Percentiles rank a stretch among this genome's conserved stretches.
These are phyloP conservation scores for Coriolopsis trogii DNA, from an alignment of 1,284 basidiomycete species.

Conservation along the genomic window DNA sequence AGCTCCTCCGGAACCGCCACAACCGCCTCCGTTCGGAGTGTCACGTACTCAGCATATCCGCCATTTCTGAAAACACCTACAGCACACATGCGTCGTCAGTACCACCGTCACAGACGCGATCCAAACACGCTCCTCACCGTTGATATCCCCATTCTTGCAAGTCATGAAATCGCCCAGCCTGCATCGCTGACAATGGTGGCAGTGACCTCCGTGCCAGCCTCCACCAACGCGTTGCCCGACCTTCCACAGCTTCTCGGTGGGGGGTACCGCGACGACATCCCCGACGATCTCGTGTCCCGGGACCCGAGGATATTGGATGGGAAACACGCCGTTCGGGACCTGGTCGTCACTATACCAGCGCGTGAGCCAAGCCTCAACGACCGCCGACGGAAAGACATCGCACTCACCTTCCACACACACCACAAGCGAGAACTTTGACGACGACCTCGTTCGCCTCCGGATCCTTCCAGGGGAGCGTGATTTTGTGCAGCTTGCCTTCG, in stretches of 20 bases:
- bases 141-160: slow-evolving; percentile 21
- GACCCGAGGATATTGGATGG: slow-evolving; percentile 22
- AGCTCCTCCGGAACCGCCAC: slow-evolving; percentile 74
- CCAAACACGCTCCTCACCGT: too few species aligned
- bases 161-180: slow-evolving; percentile 25
- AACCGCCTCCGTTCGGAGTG: slow-evolving; percentile 41
- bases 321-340: slow-evolving; percentile 13
- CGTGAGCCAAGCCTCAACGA: too few species aligned
- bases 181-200: slow-evolving; percentile 28
- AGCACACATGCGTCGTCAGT: background rate
- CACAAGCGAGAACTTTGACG: slow-evolving; percentile 32
- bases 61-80: slow-evolving; percentile 24
- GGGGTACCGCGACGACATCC: slow-evolving; percentile 27
- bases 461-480: slow-evolving; percentile 28
- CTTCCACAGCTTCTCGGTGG: slow-evolving; percentile 27
- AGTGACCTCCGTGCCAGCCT: slow-evolving; percentile 34
- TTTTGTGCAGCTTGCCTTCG: slow-evolving; percentile 18
- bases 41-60: slow-evolving; percentile 25
- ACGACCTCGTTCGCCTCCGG: slow-evolving; percentile 25
- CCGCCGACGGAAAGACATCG: too few species aligned
- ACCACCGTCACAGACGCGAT: background rate
- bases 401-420: slow-evolving; percentile 32
- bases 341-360: slow-evolving; percentile 31
- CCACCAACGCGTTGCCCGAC: slow-evolving; percentile 32
- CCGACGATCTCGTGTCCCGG: slow-evolving; percentile 34